Conservation (phyloP, 345 rosid species). For the Aegle marmelos region DNA sequence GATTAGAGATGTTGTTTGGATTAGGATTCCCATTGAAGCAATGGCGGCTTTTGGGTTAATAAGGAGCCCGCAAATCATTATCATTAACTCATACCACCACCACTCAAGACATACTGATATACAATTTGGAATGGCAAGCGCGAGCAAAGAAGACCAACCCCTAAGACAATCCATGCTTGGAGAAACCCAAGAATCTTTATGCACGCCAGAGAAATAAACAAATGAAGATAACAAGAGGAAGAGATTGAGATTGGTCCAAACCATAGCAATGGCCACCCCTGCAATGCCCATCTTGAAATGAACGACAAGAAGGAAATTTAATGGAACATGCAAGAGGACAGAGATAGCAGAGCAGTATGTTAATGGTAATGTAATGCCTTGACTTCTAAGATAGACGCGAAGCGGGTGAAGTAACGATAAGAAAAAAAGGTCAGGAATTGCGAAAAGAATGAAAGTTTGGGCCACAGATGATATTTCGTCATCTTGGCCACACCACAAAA, state of each 20-base stretch:
- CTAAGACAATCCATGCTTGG: slow-evolving; percentile 67
- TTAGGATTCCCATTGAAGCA: slow-evolving; percentile 95
- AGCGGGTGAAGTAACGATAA: slow-evolving; percentile 94
- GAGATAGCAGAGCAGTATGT: slow-evolving; percentile 88
- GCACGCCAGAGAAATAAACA: slow-evolving; percentile 67
- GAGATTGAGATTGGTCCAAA: slow-evolving; percentile 81
- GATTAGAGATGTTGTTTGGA: slow-evolving; percentile 85
- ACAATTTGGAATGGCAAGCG: slow-evolving; percentile 85
- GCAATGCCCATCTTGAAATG: slow-evolving; percentile 78
- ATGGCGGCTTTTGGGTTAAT: slow-evolving; percentile 80
- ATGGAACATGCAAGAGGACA: slow-evolving; percentile 73
- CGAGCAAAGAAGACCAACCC: slow-evolving; percentile 89
- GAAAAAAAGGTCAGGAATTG: slow-evolving; percentile 88
- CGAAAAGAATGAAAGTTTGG: slow-evolving; percentile 66
- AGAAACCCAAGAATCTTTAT: slow-evolving; percentile 78
- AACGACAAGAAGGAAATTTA: slow-evolving; percentile 72
- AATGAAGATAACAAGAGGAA: slow-evolving; percentile 61
- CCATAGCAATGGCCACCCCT: slow-evolving; percentile 91
- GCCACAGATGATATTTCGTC: slow-evolving; percentile 66
- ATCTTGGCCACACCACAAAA: slow-evolving; percentile 84
- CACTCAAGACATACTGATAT: slow-evolving; percentile 93
- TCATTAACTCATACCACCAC: slow-evolving; percentile 99
- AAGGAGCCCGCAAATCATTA: slow-evolving; percentile 80
- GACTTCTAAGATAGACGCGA: slow-evolving; percentile 79
- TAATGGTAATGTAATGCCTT: slow-evolving; percentile 79